Base-by-base conservation (phyloP, 768 basidiomycete genomes). In the Sistotremastrum suecicum region DNA sequence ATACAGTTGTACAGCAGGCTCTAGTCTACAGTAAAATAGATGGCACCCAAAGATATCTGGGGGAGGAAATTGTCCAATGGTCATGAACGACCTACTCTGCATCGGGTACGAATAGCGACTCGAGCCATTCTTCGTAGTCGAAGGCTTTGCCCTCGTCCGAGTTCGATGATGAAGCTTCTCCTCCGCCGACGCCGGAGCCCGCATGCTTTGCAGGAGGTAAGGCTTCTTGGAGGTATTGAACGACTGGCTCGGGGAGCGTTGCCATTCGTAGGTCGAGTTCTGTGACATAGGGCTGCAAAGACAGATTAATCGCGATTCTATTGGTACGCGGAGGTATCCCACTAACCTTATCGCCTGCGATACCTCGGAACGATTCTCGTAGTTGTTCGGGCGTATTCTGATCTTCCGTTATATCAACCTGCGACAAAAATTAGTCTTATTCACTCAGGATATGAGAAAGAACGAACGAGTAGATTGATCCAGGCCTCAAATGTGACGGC, bases 371-470 rank as follows among this genome's bases (percentile, higher is more conserved):
- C 2, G 92, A 79, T 48, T 90, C 89, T 12, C 84, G 78, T 53
- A 99, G 72, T 56, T 97, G 94, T 37, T 91, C 89, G 0, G 83
- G 75, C 3, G 91, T 84, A 3, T 88, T 90, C 47, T 95, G 88
- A 58, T 99, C 95, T 64, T 98, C 92, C 31, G 78, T 91, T 50
- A 95, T 91, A 30, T 90, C 90, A 44, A 94, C 88, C 92, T 97
- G 52, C n/a, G n/a, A n/a, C n/a, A n/a, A n/a, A n/a, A n/a, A n/a
- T n/a, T n/a, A n/a, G n/a, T n/a, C n/a, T n/a, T n/a, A n/a, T n/a
- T n/a, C n/a, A n/a, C n/a, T n/a, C n/a, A n/a, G n/a, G n/a, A n/a
- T n/a, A n/a, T n/a, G n/a, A n/a, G 40, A 30, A 42, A 50, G 42
- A 8, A 54, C 71, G 39, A 58, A 92, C 92, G 65, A 99, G 64